Conservation (phyloP, 2,329 filamentous ascomycete species). For the Ceratocystis papillata region DNA sequence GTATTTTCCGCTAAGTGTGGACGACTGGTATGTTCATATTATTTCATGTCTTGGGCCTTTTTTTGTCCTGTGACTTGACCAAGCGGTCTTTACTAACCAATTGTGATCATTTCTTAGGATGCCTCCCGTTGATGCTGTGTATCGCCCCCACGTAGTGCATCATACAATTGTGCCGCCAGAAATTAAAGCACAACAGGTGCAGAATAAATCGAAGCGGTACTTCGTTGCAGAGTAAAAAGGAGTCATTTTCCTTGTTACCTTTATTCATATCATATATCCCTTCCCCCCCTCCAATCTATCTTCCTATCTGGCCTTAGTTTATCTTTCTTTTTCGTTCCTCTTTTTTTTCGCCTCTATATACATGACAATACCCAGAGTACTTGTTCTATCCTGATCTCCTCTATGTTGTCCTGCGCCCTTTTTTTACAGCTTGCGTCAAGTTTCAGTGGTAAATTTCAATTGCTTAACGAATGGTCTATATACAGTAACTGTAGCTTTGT, state of each 20-base stretch:
- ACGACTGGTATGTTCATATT: constrained; percentile 56
- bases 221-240: constrained; percentile 51
- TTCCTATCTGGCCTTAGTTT: background rate
- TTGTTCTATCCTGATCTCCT: background rate
- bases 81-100: constrained; percentile 24
- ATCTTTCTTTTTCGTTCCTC: constrained; percentile 20
- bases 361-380: constrained; percentile 6
- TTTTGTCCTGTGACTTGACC: background rate
- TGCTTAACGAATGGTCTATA: constrained; percentile 14
- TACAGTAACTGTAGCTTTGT: constrained; percentile 10
- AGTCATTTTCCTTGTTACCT: constrained; percentile 23
- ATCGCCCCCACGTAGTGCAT: constrained; percentile 85
- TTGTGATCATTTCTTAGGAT: constrained; percentile 43
- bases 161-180: constrained; percentile 64
- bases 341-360: constrained; percentile 12
- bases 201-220: constrained; percentile 59
- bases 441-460: constrained; percentile 8
- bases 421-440: background rate
- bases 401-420: background rate
- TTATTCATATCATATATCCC: constrained; percentile 14
- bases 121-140: constrained; percentile 80
- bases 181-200: constrained; percentile 56
- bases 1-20: constrained; percentile 82
- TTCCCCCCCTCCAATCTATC: background rate
- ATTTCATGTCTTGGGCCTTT: background rate